Percentiles rank a stretch among this genome's conserved stretches.
Evolutionary conservation across 495 filamentous ascomycete species (phyloP).

Genomic region (Aspergillus hancockii): DNA sequence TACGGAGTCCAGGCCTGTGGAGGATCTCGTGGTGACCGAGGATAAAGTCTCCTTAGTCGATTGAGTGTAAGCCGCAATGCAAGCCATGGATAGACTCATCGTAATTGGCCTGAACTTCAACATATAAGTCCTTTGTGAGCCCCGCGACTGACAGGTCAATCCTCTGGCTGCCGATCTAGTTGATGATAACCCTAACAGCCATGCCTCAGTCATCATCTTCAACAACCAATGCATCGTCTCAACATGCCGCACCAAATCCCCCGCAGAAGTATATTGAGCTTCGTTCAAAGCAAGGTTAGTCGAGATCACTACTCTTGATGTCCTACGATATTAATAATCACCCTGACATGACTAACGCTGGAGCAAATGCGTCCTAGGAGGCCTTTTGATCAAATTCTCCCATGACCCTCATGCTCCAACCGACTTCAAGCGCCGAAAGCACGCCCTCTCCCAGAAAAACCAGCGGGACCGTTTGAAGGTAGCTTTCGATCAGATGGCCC

Average conservation of each 20-base stretch:
- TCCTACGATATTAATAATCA: background rate
- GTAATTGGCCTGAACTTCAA: too few relatives aligned
- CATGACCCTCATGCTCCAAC: background rate
- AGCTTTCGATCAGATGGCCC: conserved; percentile 18
- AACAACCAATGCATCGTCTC: background rate
- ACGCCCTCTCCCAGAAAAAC: conserved; percentile 21
- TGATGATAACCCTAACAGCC: background rate
- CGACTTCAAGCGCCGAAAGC: conserved; percentile 17
- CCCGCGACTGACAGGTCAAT: too few relatives aligned
- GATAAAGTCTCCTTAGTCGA: too few relatives aligned
- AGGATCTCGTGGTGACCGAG: too few relatives aligned
- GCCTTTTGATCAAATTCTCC: conserved; percentile 5
- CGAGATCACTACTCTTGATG: background rate
- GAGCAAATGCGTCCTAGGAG: background rate
- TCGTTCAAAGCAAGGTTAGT: conserved; percentile 4
- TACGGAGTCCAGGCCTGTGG: too few relatives aligned
- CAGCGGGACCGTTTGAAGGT: conserved; percentile 21
- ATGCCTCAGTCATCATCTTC: background rate
- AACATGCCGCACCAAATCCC: background rate
- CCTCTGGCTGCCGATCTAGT: background rate
- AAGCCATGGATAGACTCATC: too few relatives aligned
- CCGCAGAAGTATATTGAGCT: background rate
- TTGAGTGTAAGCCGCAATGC: too few relatives aligned
- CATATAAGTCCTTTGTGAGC: too few relatives aligned
- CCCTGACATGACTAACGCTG: background rate